A percentile compares a stretch with the other conserved stretches of the same genome.
Conservation (phyloP, 2,329 filamentous ascomycete species). For the Tolypocladium ovalisporum region DNA sequence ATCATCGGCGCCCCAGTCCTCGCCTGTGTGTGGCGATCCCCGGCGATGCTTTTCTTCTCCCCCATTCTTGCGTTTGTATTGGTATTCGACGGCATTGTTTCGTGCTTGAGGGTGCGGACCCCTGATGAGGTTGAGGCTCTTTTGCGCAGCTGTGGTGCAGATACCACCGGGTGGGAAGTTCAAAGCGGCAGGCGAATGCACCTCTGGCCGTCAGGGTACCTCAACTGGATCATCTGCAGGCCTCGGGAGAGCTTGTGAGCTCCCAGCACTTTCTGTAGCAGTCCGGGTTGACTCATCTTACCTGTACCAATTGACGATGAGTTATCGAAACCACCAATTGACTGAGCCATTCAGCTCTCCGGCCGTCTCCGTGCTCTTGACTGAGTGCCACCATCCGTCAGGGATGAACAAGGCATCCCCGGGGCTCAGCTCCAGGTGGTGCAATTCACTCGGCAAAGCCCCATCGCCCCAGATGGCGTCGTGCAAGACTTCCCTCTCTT, state of each 20-base stretch:
- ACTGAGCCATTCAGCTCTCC: slow-evolving; percentile 30
- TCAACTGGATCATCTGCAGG: slow-evolving; percentile 41
- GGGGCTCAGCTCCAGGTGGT: slow-evolving; percentile 45
- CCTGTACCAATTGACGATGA: not conserved
- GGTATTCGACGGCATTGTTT: slow-evolving; percentile 59
- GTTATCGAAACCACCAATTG: slow-evolving; percentile 35
- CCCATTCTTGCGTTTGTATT: slow-evolving; percentile 52
- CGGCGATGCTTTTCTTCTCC: slow-evolving; percentile 36
- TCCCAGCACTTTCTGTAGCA: not conserved
- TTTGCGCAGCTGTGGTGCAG: slow-evolving; percentile 39
- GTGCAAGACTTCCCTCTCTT: slow-evolving; percentile 56
- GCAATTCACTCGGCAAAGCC: slow-evolving; percentile 18
- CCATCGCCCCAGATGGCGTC: slow-evolving; percentile 54
- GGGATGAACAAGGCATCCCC: slow-evolving; percentile 34
- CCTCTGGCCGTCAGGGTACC: slow-evolving; percentile 37
- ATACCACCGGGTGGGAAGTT: slow-evolving; percentile 35
- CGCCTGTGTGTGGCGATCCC: slow-evolving; percentile 39
- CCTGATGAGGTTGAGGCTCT: slow-evolving; percentile 52
- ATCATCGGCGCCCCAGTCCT: slow-evolving; percentile 41
- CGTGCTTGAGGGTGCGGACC: slow-evolving; percentile 55
- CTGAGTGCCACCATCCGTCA: slow-evolving; percentile 35
- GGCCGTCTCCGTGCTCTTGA: slow-evolving; percentile 23
- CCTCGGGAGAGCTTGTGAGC: not conserved
- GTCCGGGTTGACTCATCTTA: slow-evolving; percentile 15
- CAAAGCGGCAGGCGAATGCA: slow-evolving; percentile 34